These are phyloP conservation scores for Suillus ampliporus DNA, from an alignment of 768 basidiomycete genomes.

Conservation along the genomic window DNA sequence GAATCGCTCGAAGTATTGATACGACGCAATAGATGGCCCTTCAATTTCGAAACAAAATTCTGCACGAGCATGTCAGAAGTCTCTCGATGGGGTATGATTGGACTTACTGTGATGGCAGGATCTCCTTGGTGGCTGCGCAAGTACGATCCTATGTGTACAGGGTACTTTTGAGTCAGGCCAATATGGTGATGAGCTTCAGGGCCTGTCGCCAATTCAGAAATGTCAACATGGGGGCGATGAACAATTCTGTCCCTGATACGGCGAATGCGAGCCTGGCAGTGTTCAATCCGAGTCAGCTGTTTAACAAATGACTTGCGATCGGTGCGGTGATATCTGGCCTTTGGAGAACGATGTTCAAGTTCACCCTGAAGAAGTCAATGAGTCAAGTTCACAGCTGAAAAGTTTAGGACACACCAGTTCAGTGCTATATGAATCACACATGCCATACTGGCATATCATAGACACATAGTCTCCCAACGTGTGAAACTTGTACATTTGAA, in stretches of 20 bases:
- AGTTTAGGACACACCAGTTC: conserved; percentile 21
- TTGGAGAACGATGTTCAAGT: conserved; percentile 15
- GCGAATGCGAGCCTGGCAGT: conserved; percentile 9
- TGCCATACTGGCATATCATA: conserved; percentile 30
- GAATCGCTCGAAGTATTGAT: too few relatives aligned
- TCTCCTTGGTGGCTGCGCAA: neutral
- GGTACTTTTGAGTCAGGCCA: conserved; percentile 13
- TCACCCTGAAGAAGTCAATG: conserved; percentile 12
- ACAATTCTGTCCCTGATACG: neutral
- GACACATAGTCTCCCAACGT: conserved; percentile 24
- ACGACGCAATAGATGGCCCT: too few relatives aligned
- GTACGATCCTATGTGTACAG: conserved; percentile 21
- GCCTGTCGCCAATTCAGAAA: neutral
- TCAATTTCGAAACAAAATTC: neutral
- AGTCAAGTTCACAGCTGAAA: too few relatives aligned
- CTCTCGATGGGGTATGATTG: too few relatives aligned
- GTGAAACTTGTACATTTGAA: conserved; percentile 32
- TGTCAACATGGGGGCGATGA: neutral
- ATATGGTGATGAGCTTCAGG: conserved; percentile 8
- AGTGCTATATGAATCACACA: conserved; percentile 43
- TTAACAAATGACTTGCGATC: neutral
- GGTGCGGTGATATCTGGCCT: neutral
- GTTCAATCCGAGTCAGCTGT: neutral
- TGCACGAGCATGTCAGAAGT: too few relatives aligned
- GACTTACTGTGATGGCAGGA: neutral